Evolutionary conservation across 371 early-diverging fungal species (phyloP), one percentile per base, ranked within the genome.

Genomic region (Blastocladiella emersonii): DNA sequence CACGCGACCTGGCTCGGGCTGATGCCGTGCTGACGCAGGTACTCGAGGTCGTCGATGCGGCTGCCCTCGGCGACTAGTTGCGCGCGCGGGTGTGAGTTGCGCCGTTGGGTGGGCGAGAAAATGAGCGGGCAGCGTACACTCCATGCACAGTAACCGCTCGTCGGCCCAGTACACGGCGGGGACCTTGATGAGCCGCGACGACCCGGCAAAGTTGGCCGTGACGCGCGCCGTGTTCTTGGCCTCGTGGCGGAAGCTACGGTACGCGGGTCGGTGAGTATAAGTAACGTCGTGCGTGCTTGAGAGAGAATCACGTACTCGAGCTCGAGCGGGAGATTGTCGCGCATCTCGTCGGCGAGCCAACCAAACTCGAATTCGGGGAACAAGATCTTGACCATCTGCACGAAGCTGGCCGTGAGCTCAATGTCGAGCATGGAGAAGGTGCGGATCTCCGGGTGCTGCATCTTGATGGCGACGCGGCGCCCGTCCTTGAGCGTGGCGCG

Each of bases 261-360:
- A 37, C 39, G 39, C 39, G 13, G 13, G 39, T 39, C 39, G 13
- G 39, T 39, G 13, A 8, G 8, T 39, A 8, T 39, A 13, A 8
- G 13, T 13, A 5, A 39, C 13, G 39, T 8, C 39, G 39, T 39
- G 39, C 39, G 39, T 13, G 13, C 39, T 39, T 51, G 53, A 51
- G 27, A 17, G 5, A 8, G 32, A 51, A 10, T 12, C 13, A 30
- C 37, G 62, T 77, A 96, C 70, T 95, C 87, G 34, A 96, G 76
- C 67, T 96, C 96, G 49, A 78, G 75, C 12, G 93, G 94, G 62
- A 96, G 73, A 27, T 82, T 86, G 67, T 77, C 75, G 62, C 81
- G 76, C 86, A 96, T 84, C 72, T 96, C 95, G 23, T 88, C 85
- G 19, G 86, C 86, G 43, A 96, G 71, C 96, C 96, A 96, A 56